Percentiles rank a stretch among this genome's conserved stretches.
These are phyloP conservation scores for Ceratocystis albifundus DNA, from an alignment of 2,329 filamentous ascomycete species.

Conservation along the genomic window DNA sequence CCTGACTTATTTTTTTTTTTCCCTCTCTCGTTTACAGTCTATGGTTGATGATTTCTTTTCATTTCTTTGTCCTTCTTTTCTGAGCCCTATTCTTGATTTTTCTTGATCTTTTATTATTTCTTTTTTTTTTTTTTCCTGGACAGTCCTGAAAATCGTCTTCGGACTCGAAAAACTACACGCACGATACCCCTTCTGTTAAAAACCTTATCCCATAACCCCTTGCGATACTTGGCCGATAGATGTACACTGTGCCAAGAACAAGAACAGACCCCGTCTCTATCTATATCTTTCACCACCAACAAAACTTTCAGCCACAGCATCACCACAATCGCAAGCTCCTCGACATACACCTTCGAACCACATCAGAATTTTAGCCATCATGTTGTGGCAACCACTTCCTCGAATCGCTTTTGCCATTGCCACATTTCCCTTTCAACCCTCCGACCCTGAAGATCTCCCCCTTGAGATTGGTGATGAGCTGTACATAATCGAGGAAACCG, in stretches of 20 bases:
- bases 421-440: slow-evolving; percentile 83
- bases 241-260: background rate
- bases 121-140: background rate
- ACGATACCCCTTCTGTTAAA: slow-evolving; percentile 13
- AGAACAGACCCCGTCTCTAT: background rate
- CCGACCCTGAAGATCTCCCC: slow-evolving; percentile 78
- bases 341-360: background rate
- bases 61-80: slow-evolving; percentile 6
- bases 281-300: background rate
- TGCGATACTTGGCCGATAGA: slow-evolving; percentile 2
- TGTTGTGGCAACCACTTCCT: slow-evolving; percentile 96
- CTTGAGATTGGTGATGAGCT: slow-evolving; percentile 96
- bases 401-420: slow-evolving; percentile 97
- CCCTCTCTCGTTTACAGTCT: slow-evolving; percentile 1
- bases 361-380: slow-evolving; percentile 33
- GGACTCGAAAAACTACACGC: background rate
- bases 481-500: slow-evolving; percentile 96
- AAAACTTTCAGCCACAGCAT: background rate
- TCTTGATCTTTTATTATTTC: background rate
- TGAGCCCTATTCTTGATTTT: background rate
- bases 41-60: slow-evolving; percentile 12
- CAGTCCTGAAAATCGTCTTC: background rate
- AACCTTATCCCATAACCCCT: slow-evolving; percentile 1
- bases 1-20: slow-evolving; percentile 6
- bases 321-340: background rate